Conservation (phyloP, 768 basidiomycete species). For the Rickenella mellea region DNA sequence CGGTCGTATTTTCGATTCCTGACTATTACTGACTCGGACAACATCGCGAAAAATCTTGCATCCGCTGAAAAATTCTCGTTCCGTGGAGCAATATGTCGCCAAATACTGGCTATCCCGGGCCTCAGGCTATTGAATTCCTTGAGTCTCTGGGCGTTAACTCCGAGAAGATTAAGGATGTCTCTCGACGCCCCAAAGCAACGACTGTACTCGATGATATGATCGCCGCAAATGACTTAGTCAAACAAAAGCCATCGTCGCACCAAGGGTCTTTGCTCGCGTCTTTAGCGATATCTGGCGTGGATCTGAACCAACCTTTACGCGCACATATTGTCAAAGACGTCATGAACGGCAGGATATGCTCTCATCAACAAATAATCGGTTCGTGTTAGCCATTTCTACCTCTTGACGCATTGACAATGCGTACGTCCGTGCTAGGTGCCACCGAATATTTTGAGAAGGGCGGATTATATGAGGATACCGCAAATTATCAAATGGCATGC, state of each 20-base stretch:
- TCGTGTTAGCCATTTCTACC: constrained; percentile 17
- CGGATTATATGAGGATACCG: constrained; percentile 49
- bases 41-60: too few species aligned
- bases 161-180: too few species aligned
- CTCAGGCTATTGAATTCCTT: too few species aligned
- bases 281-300: constrained; percentile 54
- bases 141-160: too few species aligned
- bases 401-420: not conserved
- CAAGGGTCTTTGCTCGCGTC: constrained; percentile 60
- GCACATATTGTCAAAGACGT: constrained; percentile 58
- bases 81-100: too few species aligned
- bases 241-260: constrained; percentile 61
- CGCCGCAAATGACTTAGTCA: constrained; percentile 37
- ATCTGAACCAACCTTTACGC: constrained; percentile 47
- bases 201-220: constrained; percentile 63
- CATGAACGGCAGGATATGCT: constrained; percentile 62
- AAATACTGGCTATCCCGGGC: too few species aligned
- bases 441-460: constrained; percentile 62
- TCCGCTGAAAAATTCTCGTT: too few species aligned
- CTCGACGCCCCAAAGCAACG: constrained; percentile 69
- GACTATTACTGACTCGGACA: too few species aligned
- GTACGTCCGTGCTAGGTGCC: constrained; percentile 46
- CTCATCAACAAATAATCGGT: constrained; percentile 84
- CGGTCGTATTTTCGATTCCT: too few species aligned
- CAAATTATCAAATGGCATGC: constrained; percentile 66